Percentiles rank a stretch among this genome's conserved stretches.
phyloP scores from a whole-genome alignment of 257 asterid genomes.

The Solanum infundibuliforme region DNA sequence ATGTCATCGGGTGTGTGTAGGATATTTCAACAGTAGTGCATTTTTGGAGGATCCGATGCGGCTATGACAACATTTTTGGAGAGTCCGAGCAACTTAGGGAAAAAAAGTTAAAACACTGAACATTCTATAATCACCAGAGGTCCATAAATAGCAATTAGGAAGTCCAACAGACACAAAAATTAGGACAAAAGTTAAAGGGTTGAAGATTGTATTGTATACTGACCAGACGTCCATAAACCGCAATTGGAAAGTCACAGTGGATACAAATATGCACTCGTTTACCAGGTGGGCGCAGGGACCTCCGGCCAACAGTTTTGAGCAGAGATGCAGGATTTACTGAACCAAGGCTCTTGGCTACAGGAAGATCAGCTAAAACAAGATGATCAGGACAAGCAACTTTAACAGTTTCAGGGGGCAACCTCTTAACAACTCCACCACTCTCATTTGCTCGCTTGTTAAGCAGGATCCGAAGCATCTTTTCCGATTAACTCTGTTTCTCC shows the following conservation, averaged over 20 bases:
- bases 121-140: neutral
- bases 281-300: constrained; percentile 89
- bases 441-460: constrained; percentile 79
- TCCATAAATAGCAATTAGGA: neutral
- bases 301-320: constrained; percentile 63
- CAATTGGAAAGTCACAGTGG: constrained; percentile 79
- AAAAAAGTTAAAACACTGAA: neutral
- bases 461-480: constrained; percentile 80
- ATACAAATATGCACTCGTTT: constrained; percentile 95
- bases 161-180: neutral
- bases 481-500: neutral
- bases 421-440: constrained; percentile 47
- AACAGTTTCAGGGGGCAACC: constrained; percentile 43
- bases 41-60: neutral
- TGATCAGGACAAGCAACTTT: constrained; percentile 96
- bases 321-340: constrained; percentile 39
- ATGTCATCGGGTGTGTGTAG: neutral
- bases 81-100: neutral
- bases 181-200: neutral
- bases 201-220: neutral
- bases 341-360: constrained; percentile 88
- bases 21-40: neutral
- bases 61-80: neutral
- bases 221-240: constrained; percentile 90
- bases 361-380: constrained; percentile 88